Conservation (phyloP, 768 basidiomycete genomes). For the Sporobolomyces pararoseus region DNA sequence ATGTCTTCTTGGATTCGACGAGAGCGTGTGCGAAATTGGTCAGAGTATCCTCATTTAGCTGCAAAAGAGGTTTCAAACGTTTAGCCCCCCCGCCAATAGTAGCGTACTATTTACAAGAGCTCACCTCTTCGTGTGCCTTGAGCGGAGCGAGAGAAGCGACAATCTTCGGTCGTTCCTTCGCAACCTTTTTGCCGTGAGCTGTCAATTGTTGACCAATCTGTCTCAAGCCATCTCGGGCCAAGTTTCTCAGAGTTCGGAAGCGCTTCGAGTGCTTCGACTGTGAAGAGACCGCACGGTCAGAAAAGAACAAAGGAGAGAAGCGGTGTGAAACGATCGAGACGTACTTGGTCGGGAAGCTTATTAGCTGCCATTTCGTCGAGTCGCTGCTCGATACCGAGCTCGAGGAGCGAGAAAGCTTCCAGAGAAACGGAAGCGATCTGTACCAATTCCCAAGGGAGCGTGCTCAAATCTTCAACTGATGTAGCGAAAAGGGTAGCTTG, state of each 20-base stretch:
- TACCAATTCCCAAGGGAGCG: conserved; percentile 59
- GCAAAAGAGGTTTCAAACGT: neutral
- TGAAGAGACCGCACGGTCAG: neutral
- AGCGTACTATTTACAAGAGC: neutral
- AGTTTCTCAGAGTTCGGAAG: conserved; percentile 28
- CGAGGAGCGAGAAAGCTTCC: conserved; percentile 72
- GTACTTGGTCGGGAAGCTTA: conserved; percentile 32
- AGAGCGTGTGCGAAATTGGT: conserved; percentile 27
- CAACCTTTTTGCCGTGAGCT: conserved; percentile 36
- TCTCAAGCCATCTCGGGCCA: conserved; percentile 26
- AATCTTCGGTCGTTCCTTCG: conserved; percentile 36
- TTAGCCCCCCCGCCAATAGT: no score
- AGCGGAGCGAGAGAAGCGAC: conserved; percentile 5
- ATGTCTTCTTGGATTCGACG: conserved; percentile 26
- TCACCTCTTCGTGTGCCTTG: conserved; percentile 16
- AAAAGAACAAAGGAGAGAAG: neutral
- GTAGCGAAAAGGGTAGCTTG: conserved; percentile 58
- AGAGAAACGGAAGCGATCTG: conserved; percentile 71
- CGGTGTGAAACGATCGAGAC: neutral
- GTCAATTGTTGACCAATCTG: conserved; percentile 22
- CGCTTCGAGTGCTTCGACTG: conserved; percentile 38
- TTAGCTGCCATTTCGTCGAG: conserved; percentile 9
- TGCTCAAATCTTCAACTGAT: conserved; percentile 49
- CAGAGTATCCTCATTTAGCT: conserved; percentile 35
- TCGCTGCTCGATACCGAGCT: conserved; percentile 48